Base-by-base conservation (phyloP, 441 rosid species). In the Pelargonium fulgidum region DNA sequence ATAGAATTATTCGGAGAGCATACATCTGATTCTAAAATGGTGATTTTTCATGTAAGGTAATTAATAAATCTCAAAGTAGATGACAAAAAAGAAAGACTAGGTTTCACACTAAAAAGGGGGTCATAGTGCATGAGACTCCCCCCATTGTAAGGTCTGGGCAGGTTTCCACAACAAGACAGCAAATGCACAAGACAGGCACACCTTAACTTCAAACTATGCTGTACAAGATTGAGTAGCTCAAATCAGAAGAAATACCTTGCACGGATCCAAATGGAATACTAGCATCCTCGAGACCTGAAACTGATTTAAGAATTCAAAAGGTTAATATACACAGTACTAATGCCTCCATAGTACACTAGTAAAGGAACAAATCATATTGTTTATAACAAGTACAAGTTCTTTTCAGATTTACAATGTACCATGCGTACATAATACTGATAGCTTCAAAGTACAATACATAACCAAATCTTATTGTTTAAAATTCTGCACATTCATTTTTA, bases 221-320 rank as follows among this genome's bases (percentile, higher is more conserved):
- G 1, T 2, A 42, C 47, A 10, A 42, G 47, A 42, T 42, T 6
- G 47, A 42, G 47, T 42, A 42, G 12, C 47, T 10, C 47, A 42
- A 6, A 42, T 42, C 8, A 42, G 47, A 42, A 42, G 10, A 42
- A 42, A 68, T 86, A 92, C 99, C 97, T 90, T 94, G 97, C 67
- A 89, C 88, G 0, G 96, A 89, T 69, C 99, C 97, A 77, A 90
- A 94, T 44, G 96, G 75, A 72, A 94, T 81, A 79, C 88, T 77
- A 22, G 93, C 59, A 73, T 92, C 99, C 36, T 92, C 99, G 78
- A 94, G 86, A 68, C 97, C 97, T 94, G 91, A 80, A 79, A 42
- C 17, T 67, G 71, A 62, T 22, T 70, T 70, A 81, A 67, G 65
- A 42, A 42, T 42, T 7, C 47, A 42, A 42, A 42, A 6, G 8